Evolutionary conservation across 2,329 filamentous ascomycete genomes (phyloP), one percentile per base, ranked within the genome.

Genomic region (Elsinoe ampelina): DNA sequence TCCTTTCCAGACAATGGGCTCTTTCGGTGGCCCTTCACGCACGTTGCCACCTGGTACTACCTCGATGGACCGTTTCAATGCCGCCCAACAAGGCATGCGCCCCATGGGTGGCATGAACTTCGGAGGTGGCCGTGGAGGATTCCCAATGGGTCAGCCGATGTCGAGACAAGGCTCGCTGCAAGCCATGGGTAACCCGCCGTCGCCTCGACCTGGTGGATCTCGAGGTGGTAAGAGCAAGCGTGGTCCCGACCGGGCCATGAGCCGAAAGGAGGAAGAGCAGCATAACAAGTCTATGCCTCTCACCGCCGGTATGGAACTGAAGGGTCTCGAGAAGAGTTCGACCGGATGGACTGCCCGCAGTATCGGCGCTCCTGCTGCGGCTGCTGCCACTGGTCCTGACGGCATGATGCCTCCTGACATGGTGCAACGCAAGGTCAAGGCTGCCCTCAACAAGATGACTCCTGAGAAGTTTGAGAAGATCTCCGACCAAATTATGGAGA

Each of bases 341-440:
- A 80, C 75, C 57, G 92, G 93, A 54, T 98, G 93, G 93, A 95
- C 95, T 75, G 89, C 93, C 22, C 83, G 78, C 55, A 93, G 86
- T 65, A 60, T 95, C 54, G 73, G 72, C 62, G 69, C 72, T 58
- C 67, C 73, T 59, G 72, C 77, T 57, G 72, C 76, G 61, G 70
- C 76, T 59, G 54, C 62, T 35, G 64, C 61, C 32, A 71, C 75
- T 63, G 76, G 75, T 60, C 75, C 68, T 55, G 64, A 74, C 57
- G 76, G 76, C 52, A 80, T 88, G 65, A 81, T 97, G 75, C 83
- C 95, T 62, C 92, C 93, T 20, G 89, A 92, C 65, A 83, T 93
- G 78, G 93, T 98, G 58, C 93, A 98, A 77, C 86, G 92, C 65
- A 98, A 98, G 84, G 93, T 98, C 71, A 98, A 98, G 84, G 87